Evolutionary conservation across 192 early-diverging fungal genomes (phyloP).

Genomic region (Helicostylum pulchrum): DNA sequence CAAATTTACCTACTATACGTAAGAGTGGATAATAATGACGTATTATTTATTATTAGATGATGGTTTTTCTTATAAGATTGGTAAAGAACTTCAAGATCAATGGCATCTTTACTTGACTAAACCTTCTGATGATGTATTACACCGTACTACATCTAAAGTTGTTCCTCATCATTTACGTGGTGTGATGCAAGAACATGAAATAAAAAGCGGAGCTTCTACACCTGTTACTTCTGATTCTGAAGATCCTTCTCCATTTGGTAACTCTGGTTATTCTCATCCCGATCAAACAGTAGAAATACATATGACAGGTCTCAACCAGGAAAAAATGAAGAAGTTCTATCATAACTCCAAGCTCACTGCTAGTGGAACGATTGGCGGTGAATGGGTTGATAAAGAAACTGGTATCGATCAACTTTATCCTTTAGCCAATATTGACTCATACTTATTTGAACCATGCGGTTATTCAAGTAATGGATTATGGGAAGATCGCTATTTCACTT

Average conservation of each 20-base stretch:
- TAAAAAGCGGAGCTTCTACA: conserved; percentile 21
- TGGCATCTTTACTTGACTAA: conserved; percentile 91
- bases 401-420: conserved; percentile 85
- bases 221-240: conserved; percentile 20
- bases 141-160: conserved; percentile 16
- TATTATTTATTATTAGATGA: conserved; percentile 38
- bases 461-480: conserved; percentile 90
- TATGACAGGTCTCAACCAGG: conserved; percentile 88
- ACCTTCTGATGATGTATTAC: conserved; percentile 52
- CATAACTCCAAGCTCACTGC: conserved; percentile 49
- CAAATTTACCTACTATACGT: no score
- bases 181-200: conserved; percentile 7
- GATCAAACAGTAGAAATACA: conserved; percentile 95
- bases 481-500: conserved; percentile 88
- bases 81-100: conserved; percentile 90
- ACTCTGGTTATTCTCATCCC: conserved; percentile 34
- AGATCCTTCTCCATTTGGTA: conserved; percentile 32
- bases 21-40: conserved; percentile 1
- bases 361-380: conserved; percentile 60
- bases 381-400: conserved; percentile 67
- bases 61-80: conserved; percentile 85
- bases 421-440: conserved; percentile 78
- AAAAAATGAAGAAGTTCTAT: conserved; percentile 79
- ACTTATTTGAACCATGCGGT: conserved; percentile 92
- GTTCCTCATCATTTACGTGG: not conserved